Conservation (phyloP, 2,329 filamentous ascomycete genomes). For the Triangularia verruculosa region DNA sequence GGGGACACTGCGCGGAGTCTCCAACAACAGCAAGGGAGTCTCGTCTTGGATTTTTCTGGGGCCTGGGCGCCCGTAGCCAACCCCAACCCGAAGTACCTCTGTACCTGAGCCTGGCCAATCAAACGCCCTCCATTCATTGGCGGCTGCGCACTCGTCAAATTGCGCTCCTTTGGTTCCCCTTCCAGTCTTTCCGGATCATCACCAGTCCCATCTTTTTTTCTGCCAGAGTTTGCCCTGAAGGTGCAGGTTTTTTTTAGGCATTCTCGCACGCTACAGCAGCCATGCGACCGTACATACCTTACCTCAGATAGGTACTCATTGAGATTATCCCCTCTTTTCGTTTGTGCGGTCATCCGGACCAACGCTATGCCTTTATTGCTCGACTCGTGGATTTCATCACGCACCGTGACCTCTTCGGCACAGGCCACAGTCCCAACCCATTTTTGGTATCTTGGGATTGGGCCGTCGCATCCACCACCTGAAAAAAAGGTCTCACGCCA, state of each 20-base stretch:
- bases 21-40: constrained; percentile 29
- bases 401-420: neutral
- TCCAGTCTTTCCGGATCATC: constrained; percentile 11
- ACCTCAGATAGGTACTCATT: neutral
- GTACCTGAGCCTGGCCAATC: constrained; percentile 20
- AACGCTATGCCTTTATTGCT: neutral
- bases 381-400: neutral
- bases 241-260: neutral
- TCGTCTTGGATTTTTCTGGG: constrained; percentile 25
- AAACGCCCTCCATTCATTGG: constrained; percentile 5
- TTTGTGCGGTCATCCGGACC: neutral
- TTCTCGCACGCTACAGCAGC: neutral
- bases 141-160: constrained; percentile 20
- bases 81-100: constrained; percentile 27
- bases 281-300: neutral
- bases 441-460: constrained; percentile 7
- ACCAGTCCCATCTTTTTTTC: constrained; percentile 2
- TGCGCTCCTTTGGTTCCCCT: constrained; percentile 20
- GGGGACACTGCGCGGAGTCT: constrained; percentile 28
- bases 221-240: neutral
- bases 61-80: constrained; percentile 10
- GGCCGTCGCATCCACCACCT: constrained; percentile 17
- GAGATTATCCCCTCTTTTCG: too few species aligned
- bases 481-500: constrained; percentile 12
- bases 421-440: constrained; percentile 9